Evolutionary conservation across 1,284 basidiomycete species (phyloP).

Genomic region (Malassezia japonica): DNA sequence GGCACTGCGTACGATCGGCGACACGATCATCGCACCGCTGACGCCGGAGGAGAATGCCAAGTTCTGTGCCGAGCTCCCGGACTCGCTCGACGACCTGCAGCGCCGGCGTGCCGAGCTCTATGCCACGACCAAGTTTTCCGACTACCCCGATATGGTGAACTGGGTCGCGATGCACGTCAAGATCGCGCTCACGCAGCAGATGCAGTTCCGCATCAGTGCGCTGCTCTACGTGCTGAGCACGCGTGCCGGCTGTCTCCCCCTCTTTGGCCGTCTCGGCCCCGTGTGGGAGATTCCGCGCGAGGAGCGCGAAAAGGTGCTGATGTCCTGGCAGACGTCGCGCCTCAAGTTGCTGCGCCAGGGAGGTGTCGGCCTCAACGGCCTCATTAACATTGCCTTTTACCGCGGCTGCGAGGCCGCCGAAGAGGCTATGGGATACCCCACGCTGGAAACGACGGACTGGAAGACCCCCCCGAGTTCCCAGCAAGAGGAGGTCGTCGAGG

Average conservation of each 20-base stretch:
- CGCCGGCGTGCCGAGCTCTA: constrained; percentile 28
- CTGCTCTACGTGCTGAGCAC: constrained; percentile 35
- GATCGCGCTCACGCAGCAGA: constrained; percentile 26
- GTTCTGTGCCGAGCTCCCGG: constrained; percentile 31
- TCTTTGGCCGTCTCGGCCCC: constrained; percentile 38
- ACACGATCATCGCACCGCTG: constrained; percentile 35
- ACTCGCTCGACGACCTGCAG: constrained; percentile 28
- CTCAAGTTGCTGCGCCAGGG: constrained; percentile 38
- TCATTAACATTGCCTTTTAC: constrained; percentile 39
- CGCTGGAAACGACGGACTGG: constrained; percentile 35
- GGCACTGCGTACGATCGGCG: constrained; percentile 37
- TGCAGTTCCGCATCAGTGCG: constrained; percentile 27
- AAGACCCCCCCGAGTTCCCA: constrained; percentile 16
- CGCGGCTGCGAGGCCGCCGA: constrained; percentile 31
- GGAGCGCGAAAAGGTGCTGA: constrained; percentile 23
- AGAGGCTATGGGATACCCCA: constrained; percentile 44
- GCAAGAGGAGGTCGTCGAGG: constrained; percentile 9
- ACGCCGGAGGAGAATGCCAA: constrained; percentile 28
- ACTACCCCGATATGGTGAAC: constrained; percentile 31
- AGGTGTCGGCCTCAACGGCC: constrained; percentile 31
- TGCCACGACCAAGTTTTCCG: constrained; percentile 30
- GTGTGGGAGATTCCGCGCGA: constrained; percentile 27
- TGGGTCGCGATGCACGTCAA: constrained; percentile 29
- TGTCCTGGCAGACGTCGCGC: constrained; percentile 29
- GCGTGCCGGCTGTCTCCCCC: constrained; percentile 32